Conservation (phyloP, 2,329 filamentous ascomycete genomes). For the Sporothrix pallida region DNA sequence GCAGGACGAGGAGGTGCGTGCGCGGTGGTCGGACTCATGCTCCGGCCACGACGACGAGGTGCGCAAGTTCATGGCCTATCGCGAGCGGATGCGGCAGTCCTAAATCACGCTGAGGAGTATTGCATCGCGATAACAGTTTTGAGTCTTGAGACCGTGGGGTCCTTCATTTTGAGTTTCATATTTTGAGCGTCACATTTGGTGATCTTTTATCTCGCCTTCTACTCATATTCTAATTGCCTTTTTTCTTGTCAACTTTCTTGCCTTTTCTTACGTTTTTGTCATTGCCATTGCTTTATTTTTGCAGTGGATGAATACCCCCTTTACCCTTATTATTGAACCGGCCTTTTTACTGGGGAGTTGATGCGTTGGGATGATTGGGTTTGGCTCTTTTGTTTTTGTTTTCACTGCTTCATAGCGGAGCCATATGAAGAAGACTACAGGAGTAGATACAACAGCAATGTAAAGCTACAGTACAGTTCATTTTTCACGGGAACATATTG, state of each 20-base stretch:
- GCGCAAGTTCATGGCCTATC: constrained; percentile 60
- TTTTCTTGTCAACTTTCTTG: background rate
- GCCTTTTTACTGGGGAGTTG: background rate
- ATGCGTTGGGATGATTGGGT: background rate
- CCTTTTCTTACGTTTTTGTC: background rate
- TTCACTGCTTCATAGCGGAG: background rate
- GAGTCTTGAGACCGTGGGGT: background rate
- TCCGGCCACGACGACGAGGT: constrained; percentile 65
- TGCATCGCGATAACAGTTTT: background rate
- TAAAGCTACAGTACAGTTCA: constrained; percentile 20
- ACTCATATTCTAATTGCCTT: background rate
- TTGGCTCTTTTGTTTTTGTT: background rate
- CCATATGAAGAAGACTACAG: background rate
- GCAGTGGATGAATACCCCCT: constrained; percentile 13
- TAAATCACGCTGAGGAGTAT: no score
- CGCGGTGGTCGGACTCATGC: constrained; percentile 64
- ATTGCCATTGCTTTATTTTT: background rate
- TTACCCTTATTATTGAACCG: background rate
- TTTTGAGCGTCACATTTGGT: background rate
- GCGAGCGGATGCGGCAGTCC: constrained; percentile 50
- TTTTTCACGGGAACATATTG: background rate
- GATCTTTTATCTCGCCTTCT: background rate
- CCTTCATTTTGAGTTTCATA: background rate
- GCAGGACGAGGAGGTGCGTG: constrained; percentile 68
- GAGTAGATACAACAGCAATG: background rate